Conservation (phyloP, 306 rosid species). For the Quillaja saponaria region DNA sequence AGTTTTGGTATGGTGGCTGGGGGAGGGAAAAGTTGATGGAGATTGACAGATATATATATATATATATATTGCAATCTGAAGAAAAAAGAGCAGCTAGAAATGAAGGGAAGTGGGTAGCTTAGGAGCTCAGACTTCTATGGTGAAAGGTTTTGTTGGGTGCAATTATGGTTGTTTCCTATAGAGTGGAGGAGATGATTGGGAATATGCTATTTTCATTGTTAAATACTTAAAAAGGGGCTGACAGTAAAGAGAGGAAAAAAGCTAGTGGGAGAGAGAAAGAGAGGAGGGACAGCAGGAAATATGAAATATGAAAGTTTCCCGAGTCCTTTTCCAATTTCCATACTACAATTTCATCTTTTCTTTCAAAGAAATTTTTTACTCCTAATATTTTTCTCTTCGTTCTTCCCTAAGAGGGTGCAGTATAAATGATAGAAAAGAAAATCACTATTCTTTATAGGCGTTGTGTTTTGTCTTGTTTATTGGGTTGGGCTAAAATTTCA, state of each 20-base stretch:
- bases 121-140: conserved; percentile 53
- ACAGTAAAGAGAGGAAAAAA: conserved; percentile 12
- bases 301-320: conserved; percentile 29
- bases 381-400: not conserved
- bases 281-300: conserved; percentile 9
- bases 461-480: too few species aligned
- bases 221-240: conserved; percentile 42
- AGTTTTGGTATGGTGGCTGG: conserved; percentile 11
- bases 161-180: conserved; percentile 72
- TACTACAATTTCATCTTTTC: conserved; percentile 1
- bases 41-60: conserved; percentile 46
- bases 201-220: conserved; percentile 57
- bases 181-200: conserved; percentile 83
- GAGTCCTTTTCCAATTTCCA: conserved; percentile 17
- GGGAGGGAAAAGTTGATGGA: conserved; percentile 44
- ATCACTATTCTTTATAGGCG: conserved; percentile 31
- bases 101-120: conserved; percentile 31
- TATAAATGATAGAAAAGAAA: conserved; percentile 35
- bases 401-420: conserved; percentile 25
- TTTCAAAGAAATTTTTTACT: not conserved
- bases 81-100: conserved; percentile 18
- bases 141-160: conserved; percentile 69
- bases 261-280: conserved; percentile 9
- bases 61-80: conserved; percentile 34
- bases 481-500: too few species aligned